Evolutionary conservation across 331 rosid species (phyloP).

Genomic region (Malus hybrid): DNA sequence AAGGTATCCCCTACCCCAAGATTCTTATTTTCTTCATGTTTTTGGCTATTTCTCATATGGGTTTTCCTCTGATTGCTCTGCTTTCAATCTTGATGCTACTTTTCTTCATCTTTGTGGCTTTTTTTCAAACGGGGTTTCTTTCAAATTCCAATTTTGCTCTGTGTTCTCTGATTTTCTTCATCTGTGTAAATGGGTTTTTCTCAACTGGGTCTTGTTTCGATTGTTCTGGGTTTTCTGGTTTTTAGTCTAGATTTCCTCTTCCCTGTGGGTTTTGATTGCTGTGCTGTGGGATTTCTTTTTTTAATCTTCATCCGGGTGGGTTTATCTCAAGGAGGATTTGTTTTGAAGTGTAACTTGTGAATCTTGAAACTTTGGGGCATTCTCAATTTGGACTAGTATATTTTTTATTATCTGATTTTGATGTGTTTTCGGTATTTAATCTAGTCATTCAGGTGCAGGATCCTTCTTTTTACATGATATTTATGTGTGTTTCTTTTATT

Average conservation of each 20-base stretch:
- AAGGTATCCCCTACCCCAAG: conserved; percentile 19
- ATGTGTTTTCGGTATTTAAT: too few species aligned
- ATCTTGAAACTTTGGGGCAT: not conserved
- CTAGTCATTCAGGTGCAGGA: too few species aligned
- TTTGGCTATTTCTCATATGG: not conserved
- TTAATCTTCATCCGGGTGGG: not conserved
- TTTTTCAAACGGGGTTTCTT: not conserved
- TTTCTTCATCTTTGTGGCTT: not conserved
- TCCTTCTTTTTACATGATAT: not conserved
- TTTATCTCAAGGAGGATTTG: too few species aligned
- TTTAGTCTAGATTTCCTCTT: not conserved
- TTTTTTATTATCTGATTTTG: not conserved
- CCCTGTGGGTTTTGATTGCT: not conserved
- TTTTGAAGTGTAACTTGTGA: not conserved
- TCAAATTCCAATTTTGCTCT: not conserved
- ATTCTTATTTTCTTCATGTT: not conserved
- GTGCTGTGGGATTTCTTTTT: not conserved
- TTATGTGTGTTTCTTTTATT: not conserved
- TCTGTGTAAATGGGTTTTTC: not conserved
- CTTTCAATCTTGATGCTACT: not conserved
- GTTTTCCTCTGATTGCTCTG: not conserved
- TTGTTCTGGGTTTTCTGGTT: not conserved
- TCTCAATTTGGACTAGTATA: too few species aligned
- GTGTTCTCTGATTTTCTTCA: not conserved
- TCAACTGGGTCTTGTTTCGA: not conserved